Evolutionary conservation across 2,329 filamentous ascomycete genomes (phyloP), one percentile per base, ranked within the genome.

Genomic region (Helotiales sp.): DNA sequence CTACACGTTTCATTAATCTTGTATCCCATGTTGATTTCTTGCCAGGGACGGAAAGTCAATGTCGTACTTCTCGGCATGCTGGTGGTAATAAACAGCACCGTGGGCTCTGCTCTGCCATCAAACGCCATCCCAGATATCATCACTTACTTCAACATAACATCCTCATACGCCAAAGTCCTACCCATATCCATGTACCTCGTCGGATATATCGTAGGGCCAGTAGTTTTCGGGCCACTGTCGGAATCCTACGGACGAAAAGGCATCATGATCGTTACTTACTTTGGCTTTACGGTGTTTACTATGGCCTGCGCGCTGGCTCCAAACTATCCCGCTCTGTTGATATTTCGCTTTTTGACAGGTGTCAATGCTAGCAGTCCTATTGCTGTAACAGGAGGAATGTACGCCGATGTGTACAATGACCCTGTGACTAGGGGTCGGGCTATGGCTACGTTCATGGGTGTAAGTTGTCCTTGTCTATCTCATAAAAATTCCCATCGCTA

Each of bases 31-130:
- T 49, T 59, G 13, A 28, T 15, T 15, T 24, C 7, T 40, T 34
- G 28, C n/a, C 69, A 88, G 84, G 71, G 72, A 59, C 86, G 82
- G 72, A 91, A 91, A 74, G 70, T 78, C 1, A 78, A 80, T 43
- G 82, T 91, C 6, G 74, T 89, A 1, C 73, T 86, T 28, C 82
- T 85, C 0, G 84, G 84, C 1, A 86, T 88, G 78, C 75, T 85
- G 69, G 82, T 85, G 62, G 88, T 91, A 50, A 81, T 91, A 75
- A 92, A 92, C 76, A 88, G 85, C 28, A 91, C 89, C 10, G 86
- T 92, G 78, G 86, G 86, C 1, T 90, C 86, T 49, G 82, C 88
- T 0, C 80, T 92, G 5, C 87, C 89, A 1, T 87, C 87, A 64
- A 89, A 89, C 76, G 87, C 87, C 15, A 83, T 88, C 1, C 82